Evolutionary conservation across 2,329 filamentous ascomycete species (phyloP).

Genomic region (Blastomyces parvus): DNA sequence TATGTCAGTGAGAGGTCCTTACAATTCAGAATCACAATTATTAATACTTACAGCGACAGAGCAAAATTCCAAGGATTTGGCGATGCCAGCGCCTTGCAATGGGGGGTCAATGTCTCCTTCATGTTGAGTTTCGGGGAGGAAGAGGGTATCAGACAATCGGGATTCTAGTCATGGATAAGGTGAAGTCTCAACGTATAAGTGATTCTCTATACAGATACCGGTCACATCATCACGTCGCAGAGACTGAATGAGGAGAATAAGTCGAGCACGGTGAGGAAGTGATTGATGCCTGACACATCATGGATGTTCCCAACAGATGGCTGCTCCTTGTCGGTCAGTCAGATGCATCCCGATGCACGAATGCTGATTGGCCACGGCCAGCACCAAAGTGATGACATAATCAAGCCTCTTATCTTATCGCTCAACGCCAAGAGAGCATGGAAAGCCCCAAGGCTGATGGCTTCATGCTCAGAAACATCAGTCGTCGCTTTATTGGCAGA

Average conservation of each 20-base stretch:
- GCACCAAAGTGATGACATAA: background rate
- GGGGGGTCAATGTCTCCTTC: slow-evolving; percentile 16
- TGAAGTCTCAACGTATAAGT: background rate
- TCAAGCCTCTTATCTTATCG: background rate
- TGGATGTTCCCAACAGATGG: no score
- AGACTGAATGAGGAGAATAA: background rate
- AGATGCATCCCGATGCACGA: background rate
- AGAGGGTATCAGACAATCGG: background rate
- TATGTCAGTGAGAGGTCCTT: slow-evolving; percentile 9
- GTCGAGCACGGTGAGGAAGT: background rate
- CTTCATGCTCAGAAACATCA: background rate
- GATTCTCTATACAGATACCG: background rate
- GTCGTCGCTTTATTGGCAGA: background rate
- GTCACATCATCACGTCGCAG: background rate
- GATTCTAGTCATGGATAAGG: background rate
- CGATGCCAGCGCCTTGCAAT: slow-evolving; percentile 44
- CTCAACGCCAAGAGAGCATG: no score
- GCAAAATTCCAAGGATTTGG: slow-evolving; percentile 45
- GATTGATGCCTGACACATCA: background rate
- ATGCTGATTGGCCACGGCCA: background rate
- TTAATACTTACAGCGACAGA: slow-evolving; percentile 42
- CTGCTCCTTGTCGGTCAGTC: background rate
- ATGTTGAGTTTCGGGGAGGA: background rate
- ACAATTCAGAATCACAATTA: background rate
- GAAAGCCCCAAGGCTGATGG: no score